These are phyloP conservation scores for Balamuthia mandrillaris DNA, from an alignment of 208 protist genomes.

Conservation along the genomic window DNA sequence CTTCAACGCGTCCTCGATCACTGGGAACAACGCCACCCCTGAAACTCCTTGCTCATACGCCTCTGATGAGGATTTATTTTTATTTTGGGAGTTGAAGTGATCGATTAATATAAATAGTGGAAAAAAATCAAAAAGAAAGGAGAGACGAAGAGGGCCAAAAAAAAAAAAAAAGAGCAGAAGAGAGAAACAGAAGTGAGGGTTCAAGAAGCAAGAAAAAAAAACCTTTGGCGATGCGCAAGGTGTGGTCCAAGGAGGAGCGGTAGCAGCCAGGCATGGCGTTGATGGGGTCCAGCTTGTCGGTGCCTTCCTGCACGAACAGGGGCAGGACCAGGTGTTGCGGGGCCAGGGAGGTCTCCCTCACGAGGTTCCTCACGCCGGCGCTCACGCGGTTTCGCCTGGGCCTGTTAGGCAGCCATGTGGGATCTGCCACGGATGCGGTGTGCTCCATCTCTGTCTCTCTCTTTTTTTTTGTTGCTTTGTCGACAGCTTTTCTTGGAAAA, in stretches of 20 bases:
- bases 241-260: conserved; percentile 35
- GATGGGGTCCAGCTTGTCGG: conserved; percentile 36
- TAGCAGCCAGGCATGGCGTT: conserved; percentile 60
- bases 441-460: no score
- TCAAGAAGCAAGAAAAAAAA: no score
- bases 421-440: no score
- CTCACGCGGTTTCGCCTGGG: conserved; percentile 49
- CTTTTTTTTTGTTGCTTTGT: no score
- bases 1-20: background rate
- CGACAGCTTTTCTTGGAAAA: no score
- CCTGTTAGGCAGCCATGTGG: background rate
- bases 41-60: conserved; percentile 26
- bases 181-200: background rate
- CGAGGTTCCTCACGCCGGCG: conserved; percentile 33
- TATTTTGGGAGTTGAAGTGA: background rate
- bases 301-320: conserved; percentile 55
- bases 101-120: background rate
- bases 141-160: background rate
- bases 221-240: conserved; percentile 40
- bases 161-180: background rate
- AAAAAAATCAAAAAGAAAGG: background rate
- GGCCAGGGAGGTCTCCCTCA: conserved; percentile 48
- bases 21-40: conserved; percentile 29
- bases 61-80: background rate
- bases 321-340: conserved; percentile 52